Conservation (phyloP, 805 yeast species). For the Saccharomycopsis vini region DNA sequence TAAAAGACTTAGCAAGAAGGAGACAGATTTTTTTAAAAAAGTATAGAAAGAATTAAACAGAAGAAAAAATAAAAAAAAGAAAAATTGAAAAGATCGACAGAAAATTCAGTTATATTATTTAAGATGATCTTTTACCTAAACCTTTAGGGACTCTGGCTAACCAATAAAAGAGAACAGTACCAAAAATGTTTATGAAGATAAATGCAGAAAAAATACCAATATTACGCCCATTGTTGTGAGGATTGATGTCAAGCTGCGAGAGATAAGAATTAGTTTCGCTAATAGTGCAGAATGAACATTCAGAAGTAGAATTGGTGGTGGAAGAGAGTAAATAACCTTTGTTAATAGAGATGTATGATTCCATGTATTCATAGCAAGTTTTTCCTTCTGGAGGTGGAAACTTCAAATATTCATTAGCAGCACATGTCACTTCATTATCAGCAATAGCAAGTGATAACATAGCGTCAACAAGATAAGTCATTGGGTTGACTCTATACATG, state of each 20-base stretch:
- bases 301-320: slow-evolving; percentile 32
- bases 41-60: too few relatives aligned
- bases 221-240: slow-evolving; percentile 43
- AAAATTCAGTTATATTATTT: neutral
- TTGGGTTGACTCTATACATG: slow-evolving; percentile 67
- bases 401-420: slow-evolving; percentile 36
- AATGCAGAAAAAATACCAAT: slow-evolving; percentile 47
- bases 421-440: slow-evolving; percentile 38
- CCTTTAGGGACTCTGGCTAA: slow-evolving; percentile 68
- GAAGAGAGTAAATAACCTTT: slow-evolving; percentile 36
- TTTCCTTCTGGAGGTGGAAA: slow-evolving; percentile 45
- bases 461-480: slow-evolving; percentile 55
- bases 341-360: slow-evolving; percentile 24
- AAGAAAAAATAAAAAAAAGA: too few relatives aligned
- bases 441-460: slow-evolving; percentile 49
- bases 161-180: slow-evolving; percentile 47
- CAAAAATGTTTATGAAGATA: slow-evolving; percentile 35
- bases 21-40: too few relatives aligned
- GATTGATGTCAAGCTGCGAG: slow-evolving; percentile 25
- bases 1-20: too few relatives aligned
- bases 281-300: slow-evolving; percentile 56
- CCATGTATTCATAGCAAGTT: slow-evolving; percentile 51
- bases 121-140: slow-evolving; percentile 23
- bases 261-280: slow-evolving; percentile 52
- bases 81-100: neutral